Base-by-base conservation (phyloP, 345 rosid genomes). In the Streptanthus diversifolius region DNA sequence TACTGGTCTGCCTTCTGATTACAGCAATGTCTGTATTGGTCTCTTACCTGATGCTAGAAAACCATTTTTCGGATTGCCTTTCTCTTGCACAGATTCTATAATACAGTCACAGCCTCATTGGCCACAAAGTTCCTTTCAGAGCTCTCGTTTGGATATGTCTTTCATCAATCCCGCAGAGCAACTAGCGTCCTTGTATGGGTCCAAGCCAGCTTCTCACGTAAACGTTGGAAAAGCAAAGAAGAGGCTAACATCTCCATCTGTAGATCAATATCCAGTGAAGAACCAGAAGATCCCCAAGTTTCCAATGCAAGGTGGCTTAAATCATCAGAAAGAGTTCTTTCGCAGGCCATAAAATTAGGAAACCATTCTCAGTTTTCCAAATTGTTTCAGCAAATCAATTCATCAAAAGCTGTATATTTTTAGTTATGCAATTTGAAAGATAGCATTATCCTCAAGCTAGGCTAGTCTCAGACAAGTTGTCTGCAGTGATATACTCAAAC, bases 21-120 rank as follows among this genome's bases (percentile, higher is more conserved):
- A 71, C 75, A 59, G 45, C 49, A 80, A 68, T 40, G 76, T 74
- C 6, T 75, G 77, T 57, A 63, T 53, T 29, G 19, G 59, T 30
- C 75, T 66, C 85, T 59, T 36, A 8, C 77, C 69, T 32, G 77
- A 58, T 73, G 75, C 63, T 36, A 67, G 63, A 58, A 58, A 62
- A 53, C 80, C 84, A 52, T 69, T 61, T 52, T 66, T 77, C 45
- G 74, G 68, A 65, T 70, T 87, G 44, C 84, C 88, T 13, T 85
- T 85, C 65, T 59, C 77, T 71, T 68, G 66, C 45, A 69, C 81
- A 18, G 81, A 81, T 58, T 60, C 77, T 62, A 60, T 61, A 18
- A 71, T 51, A 52, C 75, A 51, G 47, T 40, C 66, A 29, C 83
- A 74, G 62, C 70, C 76, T 11, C 65, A 74, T 14, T 72, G 64